Conservation (phyloP, 208 protist species). For the Borovskyia barvae region DNA sequence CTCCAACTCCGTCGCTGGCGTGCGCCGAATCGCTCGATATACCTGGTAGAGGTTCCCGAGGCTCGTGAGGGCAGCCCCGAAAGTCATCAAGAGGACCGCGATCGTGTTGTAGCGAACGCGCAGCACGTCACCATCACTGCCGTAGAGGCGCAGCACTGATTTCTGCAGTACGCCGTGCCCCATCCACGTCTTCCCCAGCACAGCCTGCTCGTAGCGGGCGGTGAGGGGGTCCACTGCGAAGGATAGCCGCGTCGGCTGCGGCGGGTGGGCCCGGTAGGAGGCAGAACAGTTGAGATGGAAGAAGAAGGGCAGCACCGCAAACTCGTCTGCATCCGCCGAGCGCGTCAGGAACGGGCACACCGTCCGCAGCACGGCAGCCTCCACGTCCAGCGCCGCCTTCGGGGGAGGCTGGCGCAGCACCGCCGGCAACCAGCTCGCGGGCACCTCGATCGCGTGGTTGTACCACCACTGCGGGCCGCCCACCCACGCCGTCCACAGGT, state of each 20-base stretch:
- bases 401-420: conserved; percentile 53
- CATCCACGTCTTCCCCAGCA: conserved; percentile 27
- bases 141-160: conserved; percentile 53
- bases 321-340: not conserved
- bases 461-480: conserved; percentile 77
- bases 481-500: conserved; percentile 59
- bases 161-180: conserved; percentile 55
- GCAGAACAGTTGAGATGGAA: conserved; percentile 54
- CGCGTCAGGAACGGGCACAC: conserved; percentile 41
- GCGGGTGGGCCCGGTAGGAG: conserved; percentile 35
- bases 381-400: conserved; percentile 40
- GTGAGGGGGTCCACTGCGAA: conserved; percentile 13
- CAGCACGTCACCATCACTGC: conserved; percentile 27
- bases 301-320: conserved; percentile 30
- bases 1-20: conserved; percentile 1
- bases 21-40: conserved; percentile 39
- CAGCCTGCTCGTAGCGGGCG: conserved; percentile 6
- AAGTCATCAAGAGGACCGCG: conserved; percentile 37
- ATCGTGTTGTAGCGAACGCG: conserved; percentile 74
- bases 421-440: conserved; percentile 36
- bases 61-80: conserved; percentile 37
- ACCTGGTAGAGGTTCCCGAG: conserved; percentile 68
- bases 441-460: conserved; percentile 46
- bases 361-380: conserved; percentile 24
- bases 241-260: conserved; percentile 20